A percentile compares a stretch with the other conserved stretches of the same genome.
Evolutionary conservation across 805 yeast species (phyloP).

Genomic region (Groenewaldozyma tartarivorans): DNA sequence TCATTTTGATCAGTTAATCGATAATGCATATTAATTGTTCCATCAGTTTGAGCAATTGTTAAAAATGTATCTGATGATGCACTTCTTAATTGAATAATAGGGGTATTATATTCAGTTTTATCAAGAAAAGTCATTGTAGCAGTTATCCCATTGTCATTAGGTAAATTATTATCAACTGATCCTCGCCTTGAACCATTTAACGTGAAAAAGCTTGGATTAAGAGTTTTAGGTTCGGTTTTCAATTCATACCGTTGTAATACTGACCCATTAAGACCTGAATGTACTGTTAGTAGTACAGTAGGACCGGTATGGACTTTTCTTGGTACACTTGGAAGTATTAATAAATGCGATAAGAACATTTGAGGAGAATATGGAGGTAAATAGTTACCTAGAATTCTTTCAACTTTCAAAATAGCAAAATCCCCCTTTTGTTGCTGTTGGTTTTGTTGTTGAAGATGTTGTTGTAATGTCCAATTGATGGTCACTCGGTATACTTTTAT

Average conservation of each 20-base stretch:
- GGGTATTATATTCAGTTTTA: conserved; percentile 4
- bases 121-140: conserved; percentile 6
- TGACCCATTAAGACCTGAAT: background rate
- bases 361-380: conserved; percentile 5
- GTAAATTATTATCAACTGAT: background rate
- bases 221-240: conserved; percentile 6
- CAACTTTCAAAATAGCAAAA: conserved; percentile 6
- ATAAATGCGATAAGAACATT: conserved; percentile 10
- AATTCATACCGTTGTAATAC: conserved; percentile 11
- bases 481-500: conserved; percentile 21
- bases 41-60: conserved; percentile 9
- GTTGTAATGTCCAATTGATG: conserved; percentile 21
- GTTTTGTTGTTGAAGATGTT: conserved; percentile 1
- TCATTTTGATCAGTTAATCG: conserved; percentile 8
- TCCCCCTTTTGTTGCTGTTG: too few relatives aligned
- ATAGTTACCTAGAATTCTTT: conserved; percentile 5
- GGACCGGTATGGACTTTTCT: conserved; percentile 1
- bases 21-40: conserved; percentile 12
- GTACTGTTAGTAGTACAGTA: background rate
- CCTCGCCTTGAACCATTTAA: conserved; percentile 4
- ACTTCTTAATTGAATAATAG: conserved; percentile 9
- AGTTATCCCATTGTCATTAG: background rate
- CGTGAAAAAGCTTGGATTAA: conserved; percentile 16
- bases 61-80: conserved; percentile 13
- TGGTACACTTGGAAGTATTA: conserved; percentile 10